Evolutionary conservation across 495 filamentous ascomycete species (phyloP).

Genomic region (Penicillium paxilli): DNA sequence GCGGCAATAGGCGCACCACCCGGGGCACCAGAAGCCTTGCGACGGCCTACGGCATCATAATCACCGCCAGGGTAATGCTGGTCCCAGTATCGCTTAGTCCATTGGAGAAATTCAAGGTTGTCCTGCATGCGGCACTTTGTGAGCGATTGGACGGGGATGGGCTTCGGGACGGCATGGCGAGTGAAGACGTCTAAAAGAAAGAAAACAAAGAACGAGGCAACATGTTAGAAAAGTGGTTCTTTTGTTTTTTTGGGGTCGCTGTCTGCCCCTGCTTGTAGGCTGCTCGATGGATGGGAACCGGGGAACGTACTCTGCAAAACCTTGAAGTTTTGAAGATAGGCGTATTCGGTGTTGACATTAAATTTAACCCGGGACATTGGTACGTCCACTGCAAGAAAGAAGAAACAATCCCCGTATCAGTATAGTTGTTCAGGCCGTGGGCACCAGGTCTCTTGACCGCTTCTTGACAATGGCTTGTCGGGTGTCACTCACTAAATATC

Average conservation of each 20-base stretch:
- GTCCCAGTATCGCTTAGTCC: slow-evolving; percentile 95
- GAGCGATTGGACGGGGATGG: slow-evolving; percentile 82
- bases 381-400: slow-evolving; percentile 77
- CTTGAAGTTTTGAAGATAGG: slow-evolving; percentile 97
- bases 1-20: slow-evolving; percentile 28
- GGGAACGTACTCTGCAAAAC: slow-evolving; percentile 79
- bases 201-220: not conserved
- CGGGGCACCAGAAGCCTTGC: slow-evolving; percentile 75
- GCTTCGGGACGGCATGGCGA: slow-evolving; percentile 80
- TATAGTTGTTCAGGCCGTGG: not conserved
- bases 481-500: slow-evolving; percentile 71
- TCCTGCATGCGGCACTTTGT: slow-evolving; percentile 99
- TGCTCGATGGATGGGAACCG: slow-evolving; percentile 25
- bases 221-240: not conserved
- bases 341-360: slow-evolving; percentile 95
- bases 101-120: slow-evolving; percentile 98
- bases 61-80: slow-evolving; percentile 96
- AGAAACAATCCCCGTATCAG: not conserved
- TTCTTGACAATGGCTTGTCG: not conserved
- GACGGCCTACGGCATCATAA: slow-evolving; percentile 83
- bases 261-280: too few species aligned
- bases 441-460: not conserved
- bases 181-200: slow-evolving; percentile 70
- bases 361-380: slow-evolving; percentile 98
- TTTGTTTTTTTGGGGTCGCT: not conserved